These are phyloP conservation scores for Syncephalastrum racemosum DNA, from an alignment of 371 early-diverging fungal species.

Conservation along the genomic window DNA sequence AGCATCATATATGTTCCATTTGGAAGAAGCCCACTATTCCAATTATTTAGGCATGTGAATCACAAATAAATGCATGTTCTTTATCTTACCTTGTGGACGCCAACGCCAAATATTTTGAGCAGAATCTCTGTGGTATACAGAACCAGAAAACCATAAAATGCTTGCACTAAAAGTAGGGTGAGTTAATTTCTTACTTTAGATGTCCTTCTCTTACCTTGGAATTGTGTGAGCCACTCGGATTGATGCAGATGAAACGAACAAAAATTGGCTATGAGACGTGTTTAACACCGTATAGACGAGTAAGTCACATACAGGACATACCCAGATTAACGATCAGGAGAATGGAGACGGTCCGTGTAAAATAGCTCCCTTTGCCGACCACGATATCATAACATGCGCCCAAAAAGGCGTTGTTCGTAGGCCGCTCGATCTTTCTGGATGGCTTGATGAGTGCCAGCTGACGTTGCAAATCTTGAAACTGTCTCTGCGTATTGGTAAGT, in stretches of 20 bases:
- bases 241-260: slow-evolving; percentile 17
- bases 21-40: slow-evolving; percentile 40
- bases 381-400: slow-evolving; percentile 50
- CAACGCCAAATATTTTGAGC: slow-evolving; percentile 45
- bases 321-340: slow-evolving; percentile 36
- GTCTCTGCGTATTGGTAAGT: slow-evolving; percentile 50
- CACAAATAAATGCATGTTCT: too few species aligned
- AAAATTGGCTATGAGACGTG: slow-evolving; percentile 21
- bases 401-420: slow-evolving; percentile 26
- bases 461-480: slow-evolving; percentile 52
- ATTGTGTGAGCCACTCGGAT: background rate
- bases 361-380: slow-evolving; percentile 43
- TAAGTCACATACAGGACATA: background rate
- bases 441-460: slow-evolving; percentile 49
- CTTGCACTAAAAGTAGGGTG: background rate
- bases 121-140: slow-evolving; percentile 43
- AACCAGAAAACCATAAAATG: slow-evolving; percentile 22
- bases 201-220: background rate
- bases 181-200: background rate
- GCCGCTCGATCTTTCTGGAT: slow-evolving; percentile 35
- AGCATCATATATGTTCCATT: slow-evolving; percentile 54
- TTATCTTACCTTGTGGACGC: slow-evolving; percentile 38
- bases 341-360: slow-evolving; percentile 36
- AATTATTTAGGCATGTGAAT: background rate
- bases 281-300: background rate